Base-by-base conservation (phyloP, 257 asterid species). In the Forsythia suspensa region DNA sequence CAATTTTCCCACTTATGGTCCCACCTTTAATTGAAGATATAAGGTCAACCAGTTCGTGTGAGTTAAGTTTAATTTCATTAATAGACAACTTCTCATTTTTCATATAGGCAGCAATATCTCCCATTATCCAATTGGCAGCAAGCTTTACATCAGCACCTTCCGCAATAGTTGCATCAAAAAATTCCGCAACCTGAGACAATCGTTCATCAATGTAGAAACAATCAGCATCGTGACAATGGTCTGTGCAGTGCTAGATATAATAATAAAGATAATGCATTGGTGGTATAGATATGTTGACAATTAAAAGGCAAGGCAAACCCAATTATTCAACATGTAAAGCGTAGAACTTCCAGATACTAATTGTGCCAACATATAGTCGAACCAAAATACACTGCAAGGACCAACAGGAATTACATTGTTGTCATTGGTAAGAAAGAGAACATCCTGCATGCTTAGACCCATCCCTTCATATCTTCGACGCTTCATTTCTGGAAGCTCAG, bases 81-180 rank as follows among this genome's bases (percentile, higher is more conserved):
- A 96, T 85, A 34, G 92, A 81, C 80, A 93, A 74, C 86, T 92
- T 93, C 81, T 92, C 97, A 61, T 96, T 91, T 74, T 96, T 96
- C 95, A 96, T 77, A 81, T 91, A 92, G 34, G 97, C 97, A 88
- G 98, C 96, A 82, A 96, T 85, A 84, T 96, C 99, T 29, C 99
- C 95, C 99, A 96, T 96, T 81, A 96, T 90, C 99, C 99, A 96
- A 75, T 96, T 96, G 67, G 99, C 86, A 84, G 97, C 92, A 74
- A 92, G 85, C 78, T 96, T 96, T 65, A 92, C 70, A 80, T 96
- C 98, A 70, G 96, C 90, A 39, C 97, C 98, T 36, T 85, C 84
- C 77, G 85, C 89, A 72, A 91, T 79, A 18, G 99, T 88, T 55
- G 89, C 88, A 86, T 93, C 95, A 77, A 92, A 96, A 90, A 88